Percentiles rank a stretch among this genome's conserved stretches.
phyloP scores from a whole-genome alignment of 106 monocot genomes.

The Ottelia alismoides region DNA sequence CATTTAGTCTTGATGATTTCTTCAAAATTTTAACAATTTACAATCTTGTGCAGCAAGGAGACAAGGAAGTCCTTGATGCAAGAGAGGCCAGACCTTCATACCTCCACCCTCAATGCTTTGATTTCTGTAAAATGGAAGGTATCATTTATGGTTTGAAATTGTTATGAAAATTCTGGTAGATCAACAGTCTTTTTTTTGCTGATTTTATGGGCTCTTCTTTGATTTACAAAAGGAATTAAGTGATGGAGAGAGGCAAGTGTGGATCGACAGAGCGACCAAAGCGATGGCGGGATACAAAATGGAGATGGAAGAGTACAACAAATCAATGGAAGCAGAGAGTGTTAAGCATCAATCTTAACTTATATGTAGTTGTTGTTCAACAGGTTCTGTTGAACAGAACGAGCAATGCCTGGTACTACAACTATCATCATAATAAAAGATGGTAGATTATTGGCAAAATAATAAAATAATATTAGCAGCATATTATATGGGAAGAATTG shows the following conservation, averaged over 20 bases:
- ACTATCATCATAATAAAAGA: too few relatives aligned
- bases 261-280: slow-evolving; percentile 55
- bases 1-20: neutral
- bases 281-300: slow-evolving; percentile 52
- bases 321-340: too few relatives aligned
- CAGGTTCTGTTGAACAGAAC: too few relatives aligned
- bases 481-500: too few relatives aligned
- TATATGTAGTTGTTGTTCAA: too few relatives aligned
- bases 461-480: too few relatives aligned
- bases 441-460: too few relatives aligned
- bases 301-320: slow-evolving; percentile 74
- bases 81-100: slow-evolving; percentile 27
- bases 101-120: slow-evolving; percentile 45
- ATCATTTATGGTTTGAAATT: neutral
- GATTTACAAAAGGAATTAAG: slow-evolving; percentile 37
- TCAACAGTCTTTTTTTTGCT: neutral
- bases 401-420: too few relatives aligned
- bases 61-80: slow-evolving; percentile 31
- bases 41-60: slow-evolving; percentile 59
- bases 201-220: neutral
- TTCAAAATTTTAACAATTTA: neutral
- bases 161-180: neutral
- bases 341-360: too few relatives aligned
- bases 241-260: slow-evolving; percentile 43
- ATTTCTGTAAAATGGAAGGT: slow-evolving; percentile 89